Evolutionary conservation across 306 rosid species (phyloP).

Genomic region (Phaseolus lunatus): DNA sequence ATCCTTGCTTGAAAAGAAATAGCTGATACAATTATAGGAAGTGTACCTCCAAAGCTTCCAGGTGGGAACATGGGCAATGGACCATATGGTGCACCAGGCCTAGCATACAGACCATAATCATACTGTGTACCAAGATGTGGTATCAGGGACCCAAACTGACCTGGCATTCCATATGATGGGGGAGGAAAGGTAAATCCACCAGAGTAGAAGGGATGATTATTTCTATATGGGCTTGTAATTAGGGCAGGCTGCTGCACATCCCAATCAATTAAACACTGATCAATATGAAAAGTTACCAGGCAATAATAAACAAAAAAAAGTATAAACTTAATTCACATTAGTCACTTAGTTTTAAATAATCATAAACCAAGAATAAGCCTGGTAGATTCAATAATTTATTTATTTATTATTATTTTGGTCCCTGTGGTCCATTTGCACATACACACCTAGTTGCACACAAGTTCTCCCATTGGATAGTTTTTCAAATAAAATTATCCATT

Average conservation of each 20-base stretch:
- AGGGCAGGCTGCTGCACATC: slow-evolving; percentile 55
- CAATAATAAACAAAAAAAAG: neutral
- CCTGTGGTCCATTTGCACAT: neutral
- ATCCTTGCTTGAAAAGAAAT: neutral
- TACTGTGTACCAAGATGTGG: slow-evolving; percentile 51
- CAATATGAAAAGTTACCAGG: neutral
- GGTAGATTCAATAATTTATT: neutral
- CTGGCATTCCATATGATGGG: slow-evolving; percentile 51
- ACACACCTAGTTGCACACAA: neutral
- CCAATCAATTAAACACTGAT: slow-evolving; percentile 6
- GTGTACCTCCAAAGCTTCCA: slow-evolving; percentile 57
- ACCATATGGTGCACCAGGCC: slow-evolving; percentile 48
- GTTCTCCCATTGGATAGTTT: neutral
- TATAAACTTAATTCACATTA: neutral
- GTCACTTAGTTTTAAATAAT: neutral
- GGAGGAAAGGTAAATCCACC: slow-evolving; percentile 49
- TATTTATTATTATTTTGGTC: neutral
- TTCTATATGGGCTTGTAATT: slow-evolving; percentile 53
- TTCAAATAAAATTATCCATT: slow-evolving; percentile 9
- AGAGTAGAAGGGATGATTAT: slow-evolving; percentile 44
- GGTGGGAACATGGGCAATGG: slow-evolving; percentile 44
- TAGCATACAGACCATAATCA: slow-evolving; percentile 48
- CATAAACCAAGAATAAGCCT: neutral
- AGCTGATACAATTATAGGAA: neutral
- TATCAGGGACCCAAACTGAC: slow-evolving; percentile 53